These are phyloP conservation scores for Myxozyma neotropica DNA, from an alignment of 805 yeast species.

Conservation along the genomic window DNA sequence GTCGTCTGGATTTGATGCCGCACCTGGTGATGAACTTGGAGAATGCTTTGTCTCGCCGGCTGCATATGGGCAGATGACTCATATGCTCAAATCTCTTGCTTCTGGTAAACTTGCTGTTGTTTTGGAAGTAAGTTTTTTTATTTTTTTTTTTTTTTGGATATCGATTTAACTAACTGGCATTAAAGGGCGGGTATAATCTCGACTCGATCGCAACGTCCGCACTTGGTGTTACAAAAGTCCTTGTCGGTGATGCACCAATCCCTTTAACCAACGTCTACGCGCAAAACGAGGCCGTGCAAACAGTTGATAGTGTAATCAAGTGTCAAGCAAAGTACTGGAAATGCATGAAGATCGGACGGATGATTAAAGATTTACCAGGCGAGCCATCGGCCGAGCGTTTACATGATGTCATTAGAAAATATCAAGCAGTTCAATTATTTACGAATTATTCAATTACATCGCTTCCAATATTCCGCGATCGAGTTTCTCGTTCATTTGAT, in stretches of 20 bases:
- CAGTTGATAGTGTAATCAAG: constrained; percentile 76
- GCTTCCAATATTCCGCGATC: constrained; percentile 61
- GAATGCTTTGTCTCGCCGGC: constrained; percentile 95
- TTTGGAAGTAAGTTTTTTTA: constrained; percentile 52
- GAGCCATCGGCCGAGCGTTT: constrained; percentile 41
- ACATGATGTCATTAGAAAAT: constrained; percentile 73
- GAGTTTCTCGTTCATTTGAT: constrained; percentile 54
- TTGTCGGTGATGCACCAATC: constrained; percentile 95
- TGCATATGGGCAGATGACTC: constrained; percentile 96
- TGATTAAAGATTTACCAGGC: constrained; percentile 36
- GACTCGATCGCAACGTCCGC: constrained; percentile 91
- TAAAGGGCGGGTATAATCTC: constrained; percentile 85
- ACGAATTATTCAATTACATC: constrained; percentile 60
- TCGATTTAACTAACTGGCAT: neutral
- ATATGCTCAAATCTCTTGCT: constrained; percentile 82
- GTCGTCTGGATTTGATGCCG: constrained; percentile 97
- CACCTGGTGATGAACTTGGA: constrained; percentile 96
- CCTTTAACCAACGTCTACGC: constrained; percentile 66
- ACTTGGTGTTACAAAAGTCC: constrained; percentile 83
- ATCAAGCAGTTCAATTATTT: constrained; percentile 60
- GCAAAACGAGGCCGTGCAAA: constrained; percentile 72
- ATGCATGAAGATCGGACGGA: constrained; percentile 69
- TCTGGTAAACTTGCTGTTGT: constrained; percentile 86
- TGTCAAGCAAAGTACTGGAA: constrained; percentile 88
- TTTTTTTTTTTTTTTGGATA: constrained; percentile 45